Evolutionary conservation across 352 stramenopile species (phyloP), one percentile per base, ranked within the genome.

Genomic region (Phytophthora capsici): DNA sequence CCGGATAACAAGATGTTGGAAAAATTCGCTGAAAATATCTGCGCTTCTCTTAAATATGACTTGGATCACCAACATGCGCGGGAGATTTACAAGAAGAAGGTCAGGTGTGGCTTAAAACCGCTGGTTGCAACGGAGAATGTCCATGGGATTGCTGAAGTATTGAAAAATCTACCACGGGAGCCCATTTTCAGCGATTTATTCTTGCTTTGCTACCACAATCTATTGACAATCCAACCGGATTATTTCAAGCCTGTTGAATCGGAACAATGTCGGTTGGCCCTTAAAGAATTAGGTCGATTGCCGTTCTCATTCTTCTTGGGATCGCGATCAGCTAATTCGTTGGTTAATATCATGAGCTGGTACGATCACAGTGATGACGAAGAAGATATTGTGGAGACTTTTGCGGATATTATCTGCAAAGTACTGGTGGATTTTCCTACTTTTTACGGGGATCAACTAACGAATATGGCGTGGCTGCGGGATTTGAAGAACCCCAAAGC

Each of bases 21-120:
- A 30, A 78, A 84, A 25, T 93, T 90, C 63, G 83, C 83, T 0
- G 80, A 91, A 37, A 95, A 95, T 56, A 84, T 95, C 32, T 95
- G 86, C 26, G 80, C 79, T 2, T 92, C 86, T 2, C 74, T 92
- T 7, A 90, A 90, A 57, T 93, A 95, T 56, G 84, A 95, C 46
- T 60, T 93, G 8, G 82, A 93, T 49, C 83, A 93, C 46, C 62
- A 79, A 32, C 73, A 91, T 23, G 82, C 82, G 1, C 73, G 84
- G 12, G 69, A 78, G 7, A 72, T 89, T 51, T 93, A 95, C 78
- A 95, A 95, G 52, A 86, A 90, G 55, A 93, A 93, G 57, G 85
- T 95, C 5, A 60, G 52, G 6, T 90, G 83, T 38, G 86, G 83
- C 0, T 48, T 95, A 0, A 67, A 71, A 23, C 80, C 83, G 1